phyloP scores from a whole-genome alignment of 208 protist species.

The Leishmania arabica region DNA sequence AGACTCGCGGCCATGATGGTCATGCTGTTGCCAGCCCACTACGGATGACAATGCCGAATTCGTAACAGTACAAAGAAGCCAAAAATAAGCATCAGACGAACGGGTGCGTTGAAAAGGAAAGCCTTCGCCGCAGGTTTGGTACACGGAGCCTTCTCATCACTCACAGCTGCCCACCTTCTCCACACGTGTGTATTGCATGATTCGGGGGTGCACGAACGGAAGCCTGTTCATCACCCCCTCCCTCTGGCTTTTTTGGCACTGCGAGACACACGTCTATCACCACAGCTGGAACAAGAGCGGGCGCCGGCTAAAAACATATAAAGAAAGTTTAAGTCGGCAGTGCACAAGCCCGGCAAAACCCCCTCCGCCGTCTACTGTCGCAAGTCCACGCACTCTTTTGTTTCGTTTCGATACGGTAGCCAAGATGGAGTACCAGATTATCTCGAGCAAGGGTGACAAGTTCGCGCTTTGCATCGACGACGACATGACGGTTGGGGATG shows the following conservation, averaged over 20 bases:
- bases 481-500: slow-evolving; percentile 74
- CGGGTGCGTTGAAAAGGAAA: not conserved
- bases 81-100: too few relatives aligned
- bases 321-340: not conserved
- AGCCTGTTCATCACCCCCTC: not conserved
- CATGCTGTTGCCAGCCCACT: not conserved
- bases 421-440: slow-evolving; percentile 67
- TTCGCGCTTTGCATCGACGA: slow-evolving; percentile 66
- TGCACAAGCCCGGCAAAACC: not conserved
- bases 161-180: not conserved
- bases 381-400: not conserved
- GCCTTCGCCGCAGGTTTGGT: not conserved
- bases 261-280: not conserved
- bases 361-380: not conserved
- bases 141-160: not conserved
- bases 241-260: not conserved
- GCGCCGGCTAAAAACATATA: not conserved
- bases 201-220: not conserved
- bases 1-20: not conserved
- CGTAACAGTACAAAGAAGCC: not conserved
- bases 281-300: not conserved
- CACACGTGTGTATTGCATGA: not conserved
- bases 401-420: not conserved
- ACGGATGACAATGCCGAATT: not conserved
- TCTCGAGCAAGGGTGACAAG: slow-evolving; percentile 72